Evolutionary conservation across 2,329 filamentous ascomycete genomes (phyloP).

Genomic region (Monilinia fructigena): DNA sequence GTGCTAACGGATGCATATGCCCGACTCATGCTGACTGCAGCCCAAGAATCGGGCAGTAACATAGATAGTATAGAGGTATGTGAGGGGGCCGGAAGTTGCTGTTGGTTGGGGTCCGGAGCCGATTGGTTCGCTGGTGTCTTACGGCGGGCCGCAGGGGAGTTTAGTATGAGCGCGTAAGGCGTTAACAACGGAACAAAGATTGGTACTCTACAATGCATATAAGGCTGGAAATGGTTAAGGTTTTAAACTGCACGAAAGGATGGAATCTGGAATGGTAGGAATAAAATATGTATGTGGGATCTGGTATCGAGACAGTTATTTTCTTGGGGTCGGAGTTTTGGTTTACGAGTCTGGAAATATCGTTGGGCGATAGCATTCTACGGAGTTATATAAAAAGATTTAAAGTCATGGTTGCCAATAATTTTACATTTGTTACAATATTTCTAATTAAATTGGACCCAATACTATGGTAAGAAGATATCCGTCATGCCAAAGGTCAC

Average conservation of each 20-base stretch:
- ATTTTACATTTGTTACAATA: background rate
- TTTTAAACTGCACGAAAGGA: background rate
- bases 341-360: constrained; percentile 8
- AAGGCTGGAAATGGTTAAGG: background rate
- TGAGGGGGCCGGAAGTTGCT: constrained; percentile 28
- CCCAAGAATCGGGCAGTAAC: constrained; percentile 29
- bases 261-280: background rate
- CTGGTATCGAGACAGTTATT: constrained; percentile 2
- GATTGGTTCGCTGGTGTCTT: constrained; percentile 15
- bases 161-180: constrained; percentile 8
- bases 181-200: background rate
- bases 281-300: background rate
- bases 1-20: constrained; percentile 28
- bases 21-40: constrained; percentile 32
- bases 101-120: constrained; percentile 24
- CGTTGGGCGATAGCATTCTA: background rate
- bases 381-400: background rate
- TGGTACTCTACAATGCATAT: background rate
- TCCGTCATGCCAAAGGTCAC: background rate
- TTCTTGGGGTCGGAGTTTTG: constrained; percentile 8
- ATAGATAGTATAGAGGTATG: constrained; percentile 33
- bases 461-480: constrained; percentile 2
- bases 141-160: constrained; percentile 20
- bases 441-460: background rate
- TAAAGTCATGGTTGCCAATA: background rate